Base-by-base conservation (phyloP, 1,284 basidiomycete species). In the Veloporphyrellus conicus region DNA sequence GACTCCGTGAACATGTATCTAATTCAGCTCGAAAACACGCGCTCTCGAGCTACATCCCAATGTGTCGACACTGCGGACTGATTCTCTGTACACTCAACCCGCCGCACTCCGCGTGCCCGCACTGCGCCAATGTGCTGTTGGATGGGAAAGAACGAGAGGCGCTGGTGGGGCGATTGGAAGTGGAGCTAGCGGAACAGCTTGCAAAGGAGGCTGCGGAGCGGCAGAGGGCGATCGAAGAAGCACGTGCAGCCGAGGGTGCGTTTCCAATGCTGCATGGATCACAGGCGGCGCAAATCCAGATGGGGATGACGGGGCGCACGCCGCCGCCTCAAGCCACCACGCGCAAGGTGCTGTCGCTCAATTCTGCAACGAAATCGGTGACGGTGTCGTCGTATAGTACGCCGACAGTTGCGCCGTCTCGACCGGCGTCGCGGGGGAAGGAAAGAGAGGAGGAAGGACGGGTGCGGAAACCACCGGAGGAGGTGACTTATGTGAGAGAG, bases 291-390 rank as follows among this genome's bases (percentile, higher is more conserved):
- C 29, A 41, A 25, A 11, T 1, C 20, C 54, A 53, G 20, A 18
- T 19, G 40, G 6, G 19, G 40, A 44, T 46, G 20, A 42, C 31
- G 18, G 52, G 64, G 10, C 61, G 67, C 25, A 52, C 40, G 11
- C 50, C 66, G 4, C 60, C 67, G 20, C 41, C 59, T 5, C 50
- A 59, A 1, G 69, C 74, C 52, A 66, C 73, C 1, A 70, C 72
- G 3, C 79, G 79, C 57, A 82, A 78, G 59, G 79, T 87, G 6
- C 61, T 87, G 8, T 82, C 82, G 10, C 55, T 86, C 22, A 77
- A 78, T 43, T 62, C 73, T 12, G 75, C 73, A 53, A 74, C 71
- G 28, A 77, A 77, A 48, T 75, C 68, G 47, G 73, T 79, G 22
- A 74, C 66, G 3, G 68, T 84, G 10, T 72, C 77, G 6, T 76